Conservation (phyloP, 352 stramenopile genomes). For the Phytophthora sojae region DNA sequence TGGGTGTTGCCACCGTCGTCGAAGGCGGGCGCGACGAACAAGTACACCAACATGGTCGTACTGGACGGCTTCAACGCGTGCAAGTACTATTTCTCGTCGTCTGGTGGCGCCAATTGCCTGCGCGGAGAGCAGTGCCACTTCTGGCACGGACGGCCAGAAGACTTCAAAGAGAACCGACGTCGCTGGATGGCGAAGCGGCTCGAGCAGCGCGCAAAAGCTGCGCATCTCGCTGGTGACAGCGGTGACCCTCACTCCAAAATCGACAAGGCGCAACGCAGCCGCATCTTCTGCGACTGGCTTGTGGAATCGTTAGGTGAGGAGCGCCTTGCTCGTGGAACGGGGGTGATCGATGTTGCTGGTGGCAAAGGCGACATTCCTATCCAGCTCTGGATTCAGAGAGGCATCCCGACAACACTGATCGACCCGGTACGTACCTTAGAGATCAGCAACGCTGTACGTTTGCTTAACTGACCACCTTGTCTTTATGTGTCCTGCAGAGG, state of each 20-base stretch:
- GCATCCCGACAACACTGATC: constrained; percentile 84
- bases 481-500: constrained; percentile 44
- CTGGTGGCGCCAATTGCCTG: constrained; percentile 62
- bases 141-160: constrained; percentile 69
- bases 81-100: constrained; percentile 89
- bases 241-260: constrained; percentile 73
- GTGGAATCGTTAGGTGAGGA: constrained; percentile 63
- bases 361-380: constrained; percentile 90
- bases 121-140: constrained; percentile 82
- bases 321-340: constrained; percentile 52
- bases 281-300: constrained; percentile 87
- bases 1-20: constrained; percentile 57
- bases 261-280: constrained; percentile 75
- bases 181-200: constrained; percentile 75
- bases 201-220: constrained; percentile 61
- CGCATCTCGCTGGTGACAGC: constrained; percentile 68
- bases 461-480: neutral
- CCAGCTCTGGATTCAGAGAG: constrained; percentile 81
- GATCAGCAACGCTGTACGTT: neutral
- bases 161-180: constrained; percentile 73
- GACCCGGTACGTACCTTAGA: constrained; percentile 65
- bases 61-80: constrained; percentile 83
- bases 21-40: constrained; percentile 51
- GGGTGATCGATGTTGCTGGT: constrained; percentile 89
- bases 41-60: constrained; percentile 88